Evolutionary conservation across 2,329 filamentous ascomycete genomes (phyloP), one percentile per base, ranked within the genome.

Genomic region (Reticulascus tulasneorum): DNA sequence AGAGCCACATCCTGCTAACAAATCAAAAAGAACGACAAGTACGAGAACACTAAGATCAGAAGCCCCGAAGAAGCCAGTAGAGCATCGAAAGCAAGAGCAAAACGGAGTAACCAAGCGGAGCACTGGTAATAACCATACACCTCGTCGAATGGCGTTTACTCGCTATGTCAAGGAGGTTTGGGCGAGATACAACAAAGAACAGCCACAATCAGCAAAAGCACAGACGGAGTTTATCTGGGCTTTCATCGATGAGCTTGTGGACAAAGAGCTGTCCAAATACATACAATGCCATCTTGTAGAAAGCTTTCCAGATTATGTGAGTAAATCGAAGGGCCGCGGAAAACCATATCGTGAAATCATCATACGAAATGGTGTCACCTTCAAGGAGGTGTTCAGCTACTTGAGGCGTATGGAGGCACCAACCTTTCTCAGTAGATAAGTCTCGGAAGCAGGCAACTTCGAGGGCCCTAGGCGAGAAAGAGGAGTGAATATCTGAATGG

Each of bases 201-300:
- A 23, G n/a, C 33, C 33, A 8, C 18, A n/a, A n/a, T 13, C 20
- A 9, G 20, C 9, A 7, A 13, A 17, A 4, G 33, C 10, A 7
- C 33, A 36, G 16, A 36, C 18, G 15, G n/a, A 23, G 9, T 23
- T 36, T 13, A n/a, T 36, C 9, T 36, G 26, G 33, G 18, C 29
- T 12, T 36, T 28, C 20, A 23, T 36, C 13, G 33, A 36, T 23
- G 20, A 29, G 21, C 20, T 36, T 15, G 33, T 29, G 13, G 33
- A 36, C 26, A 29, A 36, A 23, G 26, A 29, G 9, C 29, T 36
- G 33, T 29, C 33, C 6, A 9, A 10, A 2, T 18, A 23, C 18
- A 28, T 36, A 24, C 33, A 36, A 17, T 16, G n/a, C n/a, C 18
- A 23, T 15, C 19, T 36, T 9, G 13, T 15, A 13, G 15, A 29